Base-by-base conservation (phyloP, 2,329 filamentous ascomycete species). In the Penicillium sp. region DNA sequence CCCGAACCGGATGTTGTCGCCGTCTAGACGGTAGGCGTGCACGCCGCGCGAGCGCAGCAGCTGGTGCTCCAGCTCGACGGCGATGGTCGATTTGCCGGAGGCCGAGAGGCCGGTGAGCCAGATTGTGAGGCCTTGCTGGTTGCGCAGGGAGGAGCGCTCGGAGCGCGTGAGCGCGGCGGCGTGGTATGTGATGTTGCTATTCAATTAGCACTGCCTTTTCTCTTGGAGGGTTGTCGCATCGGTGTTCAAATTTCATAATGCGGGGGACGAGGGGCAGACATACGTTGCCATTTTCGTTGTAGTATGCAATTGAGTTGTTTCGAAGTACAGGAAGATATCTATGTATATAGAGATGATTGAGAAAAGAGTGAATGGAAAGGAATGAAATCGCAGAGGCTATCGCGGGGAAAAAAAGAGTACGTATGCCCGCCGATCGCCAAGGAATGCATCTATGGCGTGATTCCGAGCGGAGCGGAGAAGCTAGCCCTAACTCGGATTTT, bases 21-120 rank as follows among this genome's bases (percentile, higher is more conserved):
- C 94, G 76, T 99, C 94, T 28, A 99, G 87, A 53, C 94, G 87
- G 83, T 99, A 99, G 59, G 92, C 89, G 56, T 87, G 80, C 52
- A 94, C 79, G 45, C 87, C 88, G 74, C 96, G 91, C 57, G 68
- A 64, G 55, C 61, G 64, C 56, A 99, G 85, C 33, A 99, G 87
- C 75, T 97, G 91, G 79, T 97, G 93, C 81, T 99, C 94, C 42
- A 99, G 89, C 16, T 94, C 94, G 2, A 91, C 96, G 55, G 94
- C 94, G 61, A 99, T 90, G 58, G 94, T 99, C 52, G 93, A 97
- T 79, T 99, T 99, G 71, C 94, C 94, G 0, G 91, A 96, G 52
- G 93, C 94, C 38, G 90, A 96, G 62, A 99, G 89, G 55, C 94
- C 94, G 1, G 94, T 99, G 71, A 99, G 89, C 94, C 94, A 99